Evolutionary conservation across 1,284 basidiomycete species (phyloP), one percentile per base, ranked within the genome.

Genomic region (Testicularia cyperi): DNA sequence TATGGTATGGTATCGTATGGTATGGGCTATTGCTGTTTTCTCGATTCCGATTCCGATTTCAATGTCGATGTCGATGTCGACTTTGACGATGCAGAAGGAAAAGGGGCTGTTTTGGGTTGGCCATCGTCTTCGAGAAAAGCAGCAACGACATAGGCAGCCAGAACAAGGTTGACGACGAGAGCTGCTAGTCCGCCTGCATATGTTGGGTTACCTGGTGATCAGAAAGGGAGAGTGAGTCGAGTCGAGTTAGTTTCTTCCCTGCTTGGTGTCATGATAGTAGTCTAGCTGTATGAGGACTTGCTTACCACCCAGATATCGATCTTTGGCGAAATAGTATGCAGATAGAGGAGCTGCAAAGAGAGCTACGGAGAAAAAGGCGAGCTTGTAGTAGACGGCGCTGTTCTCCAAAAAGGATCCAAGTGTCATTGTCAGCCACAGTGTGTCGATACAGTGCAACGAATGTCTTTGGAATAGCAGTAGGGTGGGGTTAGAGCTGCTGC

Each of bases 101-200:
- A n/a, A n/a, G n/a, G 3, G 18, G 23, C 18, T 26, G 8, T 18
- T 33, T 19, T n/a, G 23, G n/a, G 21, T 3, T 47, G 40, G 12
- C 46, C 44, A 38, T 57, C 46, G 30, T 74, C 73, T 35, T 76
- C 74, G 14, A 74, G 38, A 30, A 74, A 76, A 8, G 72, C 72
- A 1, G 57, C 54, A 3, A 74, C 52, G 12, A 76, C 58, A 44
- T 76, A 76, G 6, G 57, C 68, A 2, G 64, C 53, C 12, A 76
- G 44, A 1, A 76, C 71, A n/a, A 76, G 14, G 42, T 76, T 76
- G 6, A 52, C 74, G 6, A 74, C 65, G 2, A 75, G n/a, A 6
- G 74, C 74, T 4, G 74, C 74, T 15, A 75, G 34, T 12, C 71
- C 74, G 2, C 74, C 74, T 2, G 74, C 70, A 21, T 68, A 71